Evolutionary conservation across 2,329 filamentous ascomycete genomes (phyloP), one percentile per base, ranked within the genome.

Genomic region (Curvularia verruculosa): DNA sequence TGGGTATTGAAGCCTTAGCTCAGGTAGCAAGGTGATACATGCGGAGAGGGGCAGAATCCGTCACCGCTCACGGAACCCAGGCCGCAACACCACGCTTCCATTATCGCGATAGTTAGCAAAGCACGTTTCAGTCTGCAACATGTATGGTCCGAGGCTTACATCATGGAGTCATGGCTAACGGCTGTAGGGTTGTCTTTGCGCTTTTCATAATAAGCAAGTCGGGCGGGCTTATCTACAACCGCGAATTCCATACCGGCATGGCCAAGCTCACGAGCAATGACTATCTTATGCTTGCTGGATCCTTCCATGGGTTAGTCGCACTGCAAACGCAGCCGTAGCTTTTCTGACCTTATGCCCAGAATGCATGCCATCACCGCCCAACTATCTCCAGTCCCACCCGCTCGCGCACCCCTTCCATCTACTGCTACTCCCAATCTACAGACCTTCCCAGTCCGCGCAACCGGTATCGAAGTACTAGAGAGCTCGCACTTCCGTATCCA

Each of bases 191-290:
- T 65, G 90, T 99, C 77, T 95, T 96, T 78, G 88, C 93, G 57
- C 89, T 99, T 73, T 92, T 98, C 76, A 89, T 99, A 76, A 96
- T 99, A 82, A 98, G 97, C 84, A 99, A 99, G 84, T 93, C 95
- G 64, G 95, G 93, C 59, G 95, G 95, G 69, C 85, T 99, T 52
- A 89, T 99, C 78, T 99, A 96, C 83, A 94, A 98, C 79, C 91
- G 92, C 69, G 91, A 92, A 73, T 98, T 99, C 77, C 88, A 93
- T 70, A 87, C 94, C 41, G 90, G 87, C 59, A 85, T 99, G 58
- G 90, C 91, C 76, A 92, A 94, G 75, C 88, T 99, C 68, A 91
- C 87, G 66, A 94, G 91, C 67, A 99, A 99, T 76, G 95, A 99
- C 82, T 96, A 96, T 74, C 89, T 99, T 29, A 94, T 98, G 67